Evolutionary conservation across 2,329 filamentous ascomycete genomes (phyloP).

Genomic region (Pseudogymnoascus sp.): DNA sequence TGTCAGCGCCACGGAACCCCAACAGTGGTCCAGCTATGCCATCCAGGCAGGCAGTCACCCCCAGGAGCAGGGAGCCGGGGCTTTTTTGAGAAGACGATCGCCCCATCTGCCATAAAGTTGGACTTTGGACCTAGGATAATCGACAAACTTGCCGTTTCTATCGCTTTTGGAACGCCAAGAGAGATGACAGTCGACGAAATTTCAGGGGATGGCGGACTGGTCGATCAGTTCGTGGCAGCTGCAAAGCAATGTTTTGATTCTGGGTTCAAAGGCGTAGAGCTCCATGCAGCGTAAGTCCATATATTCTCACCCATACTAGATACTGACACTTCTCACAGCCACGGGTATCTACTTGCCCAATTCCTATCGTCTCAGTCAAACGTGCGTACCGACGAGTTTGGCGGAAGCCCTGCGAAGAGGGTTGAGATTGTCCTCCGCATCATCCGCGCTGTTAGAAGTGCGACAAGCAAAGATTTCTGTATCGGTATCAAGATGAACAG

Average conservation of each 20-base stretch:
- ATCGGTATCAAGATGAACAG: constrained; percentile 50
- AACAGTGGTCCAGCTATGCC: constrained; percentile 38
- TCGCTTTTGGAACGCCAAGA: constrained; percentile 45
- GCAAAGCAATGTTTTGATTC: constrained; percentile 41
- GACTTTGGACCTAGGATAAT: constrained; percentile 33
- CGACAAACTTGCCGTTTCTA: constrained; percentile 22
- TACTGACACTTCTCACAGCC: constrained; percentile 26
- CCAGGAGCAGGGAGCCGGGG: constrained; percentile 31
- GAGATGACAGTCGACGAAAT: constrained; percentile 50
- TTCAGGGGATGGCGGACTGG: constrained; percentile 31
- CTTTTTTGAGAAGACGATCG: constrained; percentile 33
- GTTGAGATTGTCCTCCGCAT: constrained; percentile 58
- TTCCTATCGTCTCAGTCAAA: constrained; percentile 65
- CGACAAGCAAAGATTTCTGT: constrained; percentile 31
- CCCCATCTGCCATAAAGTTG: constrained; percentile 37
- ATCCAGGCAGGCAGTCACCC: constrained; percentile 39
- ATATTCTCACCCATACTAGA: constrained; percentile 21
- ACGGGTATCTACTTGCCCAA: constrained; percentile 64
- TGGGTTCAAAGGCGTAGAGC: constrained; percentile 45
- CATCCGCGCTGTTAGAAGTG: constrained; percentile 47
- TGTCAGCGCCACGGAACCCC: constrained; percentile 30
- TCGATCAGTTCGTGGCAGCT: constrained; percentile 43
- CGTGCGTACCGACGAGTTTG: constrained; percentile 57
- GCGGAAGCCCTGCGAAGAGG: constrained; percentile 64
- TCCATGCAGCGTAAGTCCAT: constrained; percentile 37